Conservation (phyloP, 2,329 filamentous ascomycete genomes). For the Ceratocystis diversiconidia region DNA sequence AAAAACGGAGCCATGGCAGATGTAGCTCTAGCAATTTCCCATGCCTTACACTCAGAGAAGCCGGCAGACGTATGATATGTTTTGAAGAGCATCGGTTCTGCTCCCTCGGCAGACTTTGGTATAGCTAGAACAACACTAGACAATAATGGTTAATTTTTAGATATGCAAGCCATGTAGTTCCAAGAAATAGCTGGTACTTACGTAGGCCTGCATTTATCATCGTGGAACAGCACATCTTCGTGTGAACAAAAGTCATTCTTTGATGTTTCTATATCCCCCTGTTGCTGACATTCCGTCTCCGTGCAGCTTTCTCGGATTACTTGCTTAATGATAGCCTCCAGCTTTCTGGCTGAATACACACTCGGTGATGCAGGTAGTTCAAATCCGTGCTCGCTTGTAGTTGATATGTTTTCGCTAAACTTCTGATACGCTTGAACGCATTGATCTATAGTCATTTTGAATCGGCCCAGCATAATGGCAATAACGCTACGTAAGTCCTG, state of each 20-base stretch:
- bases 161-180: not conserved
- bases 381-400: not conserved
- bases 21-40: slow-evolving; percentile 24
- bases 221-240: not conserved
- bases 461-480: not conserved
- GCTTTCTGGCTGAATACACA: not conserved
- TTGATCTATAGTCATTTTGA: not conserved
- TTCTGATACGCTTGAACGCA: not conserved
- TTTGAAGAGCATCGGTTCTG: slow-evolving; percentile 20
- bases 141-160: not conserved
- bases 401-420: not conserved
- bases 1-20: slow-evolving; percentile 24
- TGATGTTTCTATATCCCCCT: not conserved
- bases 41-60: slow-evolving; percentile 22
- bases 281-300: not conserved
- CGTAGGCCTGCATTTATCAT: not conserved
- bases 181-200: not conserved
- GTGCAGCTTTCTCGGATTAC: not conserved
- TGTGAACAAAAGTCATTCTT: not conserved
- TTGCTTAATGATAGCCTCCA: not conserved
- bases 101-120: slow-evolving; percentile 12
- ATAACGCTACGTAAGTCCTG: not conserved
- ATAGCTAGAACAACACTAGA: not conserved
- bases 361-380: not conserved
- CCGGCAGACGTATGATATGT: slow-evolving; percentile 22